phyloP scores from a whole-genome alignment of 345 rosid species.

The Ceriops zippeliana region DNA sequence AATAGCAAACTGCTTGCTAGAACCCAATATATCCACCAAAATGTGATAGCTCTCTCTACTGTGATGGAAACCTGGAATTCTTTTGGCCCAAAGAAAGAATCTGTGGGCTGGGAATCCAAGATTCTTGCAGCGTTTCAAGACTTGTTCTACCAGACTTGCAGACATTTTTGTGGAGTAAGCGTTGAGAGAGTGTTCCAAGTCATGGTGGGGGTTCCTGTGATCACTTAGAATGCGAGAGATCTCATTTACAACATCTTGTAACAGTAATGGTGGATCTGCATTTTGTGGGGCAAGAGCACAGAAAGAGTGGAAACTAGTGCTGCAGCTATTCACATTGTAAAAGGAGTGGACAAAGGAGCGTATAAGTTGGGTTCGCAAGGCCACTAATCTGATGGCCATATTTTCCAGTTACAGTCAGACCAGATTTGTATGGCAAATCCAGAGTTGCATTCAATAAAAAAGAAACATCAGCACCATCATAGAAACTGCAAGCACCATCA shows the following conservation, averaged over 20 bases:
- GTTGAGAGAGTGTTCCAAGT: slow-evolving; percentile 54
- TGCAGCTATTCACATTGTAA: background rate
- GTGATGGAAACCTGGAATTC: slow-evolving; percentile 53
- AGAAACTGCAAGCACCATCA: no score
- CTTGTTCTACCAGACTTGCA: slow-evolving; percentile 61
- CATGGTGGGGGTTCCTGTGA: slow-evolving; percentile 68
- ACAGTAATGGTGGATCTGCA: slow-evolving; percentile 21
- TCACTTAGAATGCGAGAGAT: slow-evolving; percentile 76
- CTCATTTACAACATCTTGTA: slow-evolving; percentile 51
- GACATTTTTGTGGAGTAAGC: slow-evolving; percentile 49
- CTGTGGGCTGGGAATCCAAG: slow-evolving; percentile 80
- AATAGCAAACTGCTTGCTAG: slow-evolving; percentile 60
- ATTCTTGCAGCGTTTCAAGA: slow-evolving; percentile 74
- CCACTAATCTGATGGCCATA: no score
- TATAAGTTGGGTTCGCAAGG: background rate
- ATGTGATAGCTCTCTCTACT: slow-evolving; percentile 54
- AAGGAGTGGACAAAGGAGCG: background rate
- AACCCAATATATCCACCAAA: slow-evolving; percentile 66
- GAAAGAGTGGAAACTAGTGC: background rate
- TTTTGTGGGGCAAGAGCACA: slow-evolving; percentile 4
- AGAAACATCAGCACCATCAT: no score
- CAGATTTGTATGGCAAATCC: no score
- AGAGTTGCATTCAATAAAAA: no score
- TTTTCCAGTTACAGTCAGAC: no score
- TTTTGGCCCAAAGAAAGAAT: slow-evolving; percentile 86